phyloP scores from a whole-genome alignment of 805 yeast species.

The Saccharomycopsis amapae region DNA sequence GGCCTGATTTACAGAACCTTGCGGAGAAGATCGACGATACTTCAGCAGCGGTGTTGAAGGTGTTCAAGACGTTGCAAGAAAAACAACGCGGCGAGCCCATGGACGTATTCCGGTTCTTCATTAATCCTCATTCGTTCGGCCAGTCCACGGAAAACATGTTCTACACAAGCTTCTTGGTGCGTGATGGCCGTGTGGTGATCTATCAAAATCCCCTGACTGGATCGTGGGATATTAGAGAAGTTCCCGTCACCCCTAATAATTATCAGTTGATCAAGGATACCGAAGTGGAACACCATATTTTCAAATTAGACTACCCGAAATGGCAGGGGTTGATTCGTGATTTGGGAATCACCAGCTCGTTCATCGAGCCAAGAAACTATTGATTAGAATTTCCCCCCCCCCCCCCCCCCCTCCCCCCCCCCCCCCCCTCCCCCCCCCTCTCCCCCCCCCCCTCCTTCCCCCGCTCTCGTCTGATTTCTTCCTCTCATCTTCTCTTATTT shows the following conservation, averaged over 20 bases:
- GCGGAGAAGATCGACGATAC: constrained; percentile 45
- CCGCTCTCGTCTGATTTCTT: no score
- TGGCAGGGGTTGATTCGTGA: constrained; percentile 54
- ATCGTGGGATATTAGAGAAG: constrained; percentile 34
- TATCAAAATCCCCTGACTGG: constrained; percentile 40
- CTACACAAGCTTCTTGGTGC: constrained; percentile 70
- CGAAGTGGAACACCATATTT: constrained; percentile 56
- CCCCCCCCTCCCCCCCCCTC: no score
- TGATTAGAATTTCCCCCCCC: no score
- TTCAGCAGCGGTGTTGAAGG: constrained; percentile 53
- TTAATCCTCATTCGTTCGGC: constrained; percentile 70
- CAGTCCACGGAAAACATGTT: constrained; percentile 82
- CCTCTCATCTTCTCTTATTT: no score
- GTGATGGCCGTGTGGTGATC: constrained; percentile 51
- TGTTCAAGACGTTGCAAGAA: constrained; percentile 36
- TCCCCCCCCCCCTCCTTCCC: neutral
- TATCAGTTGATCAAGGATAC: constrained; percentile 24
- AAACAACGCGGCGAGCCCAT: constrained; percentile 35
- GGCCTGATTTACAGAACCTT: constrained; percentile 45
- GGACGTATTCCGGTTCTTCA: constrained; percentile 55
- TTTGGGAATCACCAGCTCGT: constrained; percentile 47
- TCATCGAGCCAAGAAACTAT: constrained; percentile 30
- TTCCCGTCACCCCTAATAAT: constrained; percentile 24
- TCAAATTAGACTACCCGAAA: constrained; percentile 57
- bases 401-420: no score